Base-by-base conservation (phyloP, 306 rosid genomes). In the Prunus mume region DNA sequence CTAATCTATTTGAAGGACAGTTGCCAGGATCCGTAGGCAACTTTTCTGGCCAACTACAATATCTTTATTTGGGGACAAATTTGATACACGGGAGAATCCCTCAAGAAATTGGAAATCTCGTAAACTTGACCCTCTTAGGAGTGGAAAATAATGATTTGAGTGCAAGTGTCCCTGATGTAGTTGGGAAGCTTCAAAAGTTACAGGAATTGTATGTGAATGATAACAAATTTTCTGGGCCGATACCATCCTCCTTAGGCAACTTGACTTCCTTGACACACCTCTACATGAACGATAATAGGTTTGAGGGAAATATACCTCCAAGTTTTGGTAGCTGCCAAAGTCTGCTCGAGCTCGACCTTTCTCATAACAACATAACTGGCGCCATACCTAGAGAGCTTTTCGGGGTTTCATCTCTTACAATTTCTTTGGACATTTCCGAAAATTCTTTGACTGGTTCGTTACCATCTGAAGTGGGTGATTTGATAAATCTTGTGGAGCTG, bases 221-320 rank as follows among this genome's bases (percentile, higher is more conserved):
- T 6, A 86, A 83, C 61, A 68, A 7, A 9, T 55, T 83, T 32
- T 75, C 76, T 0, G 68, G 82, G 24, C 25, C 30, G 13, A 78
- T 86, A 18, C 73, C 82, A 9, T 66, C 71, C 22, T 71, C 83
- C 7, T 0, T 78, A 0, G 87, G 85, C 5, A 83, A 86, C 75
- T 65, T 83, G 45, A 82, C 83, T n/a, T 20, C 24, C 56, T n/a
- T 81, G 38, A 55, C 28, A 9, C 9, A 1, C 1, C 72, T 86
- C 13, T n/a, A 1, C 45, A 11, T 86, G 69, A 15, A 1, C 14
- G 41, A 2, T 0, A 86, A 86, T 25, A 12, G 12, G 11, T 66
- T 83, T 14, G 78, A 38, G 47, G 83, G 90, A 65, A 52, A 14
- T 0, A 63, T 80, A 70, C 84, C 83, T 9, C 45, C 78, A 12